Conservation (phyloP, 164 flowering plant genomes). For the Vitis amurensis region DNA sequence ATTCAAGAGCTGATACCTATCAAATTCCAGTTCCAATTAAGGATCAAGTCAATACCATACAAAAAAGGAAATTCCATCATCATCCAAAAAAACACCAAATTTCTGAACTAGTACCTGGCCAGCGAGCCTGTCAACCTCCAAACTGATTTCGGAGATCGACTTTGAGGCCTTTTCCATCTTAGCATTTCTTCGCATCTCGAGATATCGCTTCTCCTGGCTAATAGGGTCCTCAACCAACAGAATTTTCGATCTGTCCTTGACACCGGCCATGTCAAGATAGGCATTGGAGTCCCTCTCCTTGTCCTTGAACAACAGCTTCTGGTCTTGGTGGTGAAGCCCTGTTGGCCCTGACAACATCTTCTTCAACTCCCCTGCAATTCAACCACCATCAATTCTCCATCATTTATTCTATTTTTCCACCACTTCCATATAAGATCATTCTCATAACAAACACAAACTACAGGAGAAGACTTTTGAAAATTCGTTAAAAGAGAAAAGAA, state of each 20-base stretch:
- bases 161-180: constrained; percentile 79
- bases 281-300: constrained; percentile 80
- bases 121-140: constrained; percentile 81
- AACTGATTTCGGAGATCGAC: constrained; percentile 67
- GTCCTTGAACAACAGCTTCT: constrained; percentile 72
- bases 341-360: constrained; percentile 71
- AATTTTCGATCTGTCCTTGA: constrained; percentile 78
- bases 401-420: background rate
- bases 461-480: too few species aligned
- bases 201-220: constrained; percentile 66
- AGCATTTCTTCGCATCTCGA: constrained; percentile 77
- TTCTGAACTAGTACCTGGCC: constrained; percentile 45
- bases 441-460: too few species aligned
- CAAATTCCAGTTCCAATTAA: constrained; percentile 22
- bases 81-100: background rate
- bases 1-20: constrained; percentile 84
- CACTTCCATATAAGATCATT: too few species aligned
- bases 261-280: constrained; percentile 69
- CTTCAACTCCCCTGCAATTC: constrained; percentile 82
- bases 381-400: background rate
- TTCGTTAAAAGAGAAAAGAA: too few species aligned
- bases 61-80: background rate
- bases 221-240: constrained; percentile 73
- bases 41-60: background rate
- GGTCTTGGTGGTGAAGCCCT: constrained; percentile 81